Evolutionary conservation across 208 protist genomes (phyloP).

Genomic region (Leishmania mexicana): DNA sequence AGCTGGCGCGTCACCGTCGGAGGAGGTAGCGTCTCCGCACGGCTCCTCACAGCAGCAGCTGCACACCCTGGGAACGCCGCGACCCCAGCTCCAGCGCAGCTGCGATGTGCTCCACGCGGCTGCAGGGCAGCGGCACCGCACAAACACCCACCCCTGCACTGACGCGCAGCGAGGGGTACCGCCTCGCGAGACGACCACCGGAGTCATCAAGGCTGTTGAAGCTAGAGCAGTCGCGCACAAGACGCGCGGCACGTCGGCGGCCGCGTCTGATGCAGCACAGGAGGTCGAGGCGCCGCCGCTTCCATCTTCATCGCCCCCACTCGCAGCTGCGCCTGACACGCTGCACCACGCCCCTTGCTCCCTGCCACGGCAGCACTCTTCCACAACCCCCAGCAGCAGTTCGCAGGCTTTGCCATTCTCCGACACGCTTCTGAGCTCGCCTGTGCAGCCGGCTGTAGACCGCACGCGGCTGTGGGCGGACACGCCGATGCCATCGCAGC

Average conservation of each 20-base stretch:
- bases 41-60: conserved; percentile 1
- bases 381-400: background rate
- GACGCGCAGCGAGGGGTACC: conserved; percentile 3
- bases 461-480: conserved; percentile 19
- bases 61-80: background rate
- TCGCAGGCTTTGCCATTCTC: background rate
- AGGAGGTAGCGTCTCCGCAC: background rate
- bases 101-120: background rate
- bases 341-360: background rate
- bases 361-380: background rate
- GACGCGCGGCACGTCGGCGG: background rate
- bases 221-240: background rate
- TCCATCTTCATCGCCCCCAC: background rate
- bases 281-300: background rate
- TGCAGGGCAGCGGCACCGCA: background rate
- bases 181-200: background rate
- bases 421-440: conserved; percentile 9
- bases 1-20: background rate
- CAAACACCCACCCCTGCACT: background rate
- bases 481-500: background rate
- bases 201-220: background rate
- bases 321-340: background rate
- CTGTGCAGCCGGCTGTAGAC: conserved; percentile 3
- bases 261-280: background rate
- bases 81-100: background rate